Evolutionary conservation across 768 basidiomycete genomes (phyloP), one percentile per base, ranked within the genome.

Genomic region (Pholiota molesta): DNA sequence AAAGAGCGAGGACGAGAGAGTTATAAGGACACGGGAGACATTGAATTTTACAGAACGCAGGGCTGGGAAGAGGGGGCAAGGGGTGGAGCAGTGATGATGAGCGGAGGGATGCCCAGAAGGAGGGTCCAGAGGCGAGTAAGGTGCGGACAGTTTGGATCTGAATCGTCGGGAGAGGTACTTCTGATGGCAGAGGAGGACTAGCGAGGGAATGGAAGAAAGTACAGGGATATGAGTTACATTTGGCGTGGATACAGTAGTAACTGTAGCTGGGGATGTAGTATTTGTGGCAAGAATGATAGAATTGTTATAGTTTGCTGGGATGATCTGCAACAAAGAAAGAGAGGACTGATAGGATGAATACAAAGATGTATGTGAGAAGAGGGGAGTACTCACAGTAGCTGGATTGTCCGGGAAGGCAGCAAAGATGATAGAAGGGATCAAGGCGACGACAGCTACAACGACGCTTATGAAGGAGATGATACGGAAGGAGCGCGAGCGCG

Each of bases 401-500:
- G 80, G 73, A 21, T 68, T 62, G 59, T 72, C 78, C n/a, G 78
- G 75, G 29, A 75, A 78, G 3, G 86, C 78, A 21, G 82, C 72
- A 58, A 86, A 83, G 61, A 90, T 77, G 40, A 83, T 76, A 14
- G 86, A 78, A 5, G 90, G 90, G 0, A 91, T 66, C 49, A 84
- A 78, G 58, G 89, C 74, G 23, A 79, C 63, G 8, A 80, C 70
- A 21, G 84, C 87, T 33, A 85, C 63, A 8, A 73, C 58, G 61
- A 85, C 73, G 55, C 88, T 86, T 29, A 81, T 57, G 52, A 77
- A 65, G 40, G 86, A 87, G 47, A 92, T 74, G 3, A 82, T 68
- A 57, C 81, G 80, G 75, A 91, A 92, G 5, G 87, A 88, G 52
- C 78, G 82, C 33, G 78, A 75, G 33, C 76, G 78, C 13, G 81